Evolutionary conservation across 441 rosid species (phyloP).

Genomic region (Metrosideros polymorpha): DNA sequence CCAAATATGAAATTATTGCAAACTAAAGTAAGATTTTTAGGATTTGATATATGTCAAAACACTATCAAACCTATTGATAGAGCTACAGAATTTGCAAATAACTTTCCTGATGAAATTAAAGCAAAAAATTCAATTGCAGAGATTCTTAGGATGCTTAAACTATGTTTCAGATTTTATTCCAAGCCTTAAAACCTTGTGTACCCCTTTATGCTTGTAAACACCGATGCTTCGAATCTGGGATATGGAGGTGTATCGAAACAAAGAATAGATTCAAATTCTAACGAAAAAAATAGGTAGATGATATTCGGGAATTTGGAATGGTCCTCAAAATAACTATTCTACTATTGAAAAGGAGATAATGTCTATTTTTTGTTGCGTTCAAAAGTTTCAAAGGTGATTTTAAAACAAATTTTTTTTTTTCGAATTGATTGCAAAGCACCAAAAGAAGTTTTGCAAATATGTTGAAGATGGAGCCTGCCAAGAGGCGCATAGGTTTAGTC

Average conservation of each 20-base stretch:
- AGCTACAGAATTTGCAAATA: background rate
- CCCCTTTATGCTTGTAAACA: background rate
- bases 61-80: background rate
- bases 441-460: background rate
- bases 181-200: background rate
- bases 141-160: background rate
- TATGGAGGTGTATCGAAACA: background rate
- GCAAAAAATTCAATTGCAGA: background rate
- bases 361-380: background rate
- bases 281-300: background rate
- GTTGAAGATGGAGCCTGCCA: background rate
- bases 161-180: background rate
- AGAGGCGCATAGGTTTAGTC: background rate
- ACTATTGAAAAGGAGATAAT: background rate
- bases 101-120: background rate
- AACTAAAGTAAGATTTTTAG: background rate
- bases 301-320: background rate
- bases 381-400: background rate
- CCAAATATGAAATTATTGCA: background rate
- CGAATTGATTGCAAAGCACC: background rate
- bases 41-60: background rate
- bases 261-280: background rate
- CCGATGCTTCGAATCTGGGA: background rate
- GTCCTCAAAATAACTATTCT: background rate
- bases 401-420: too few species aligned